These are phyloP conservation scores for Oropetium thomaeum DNA, from an alignment of 176 grass and related monocot genomes.

Conservation along the genomic window DNA sequence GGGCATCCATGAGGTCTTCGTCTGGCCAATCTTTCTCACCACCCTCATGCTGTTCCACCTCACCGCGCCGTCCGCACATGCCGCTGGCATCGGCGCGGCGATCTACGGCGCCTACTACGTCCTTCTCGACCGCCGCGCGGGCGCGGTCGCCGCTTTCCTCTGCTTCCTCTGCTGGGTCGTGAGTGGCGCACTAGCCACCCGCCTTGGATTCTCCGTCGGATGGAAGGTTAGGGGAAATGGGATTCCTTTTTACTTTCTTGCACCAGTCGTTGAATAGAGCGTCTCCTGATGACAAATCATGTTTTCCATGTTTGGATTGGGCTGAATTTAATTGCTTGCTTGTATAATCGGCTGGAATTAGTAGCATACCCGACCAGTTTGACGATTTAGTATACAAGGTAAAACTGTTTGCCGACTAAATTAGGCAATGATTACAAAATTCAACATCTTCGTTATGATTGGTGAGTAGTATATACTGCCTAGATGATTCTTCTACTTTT, in stretches of 20 bases:
- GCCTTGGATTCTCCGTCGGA: slow-evolving; percentile 53
- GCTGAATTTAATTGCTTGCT: neutral
- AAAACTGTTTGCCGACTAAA: neutral
- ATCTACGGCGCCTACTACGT: slow-evolving; percentile 62
- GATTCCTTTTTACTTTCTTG: neutral
- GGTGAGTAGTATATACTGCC: too few relatives aligned
- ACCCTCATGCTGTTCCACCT: slow-evolving; percentile 67
- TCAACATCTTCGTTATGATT: neutral
- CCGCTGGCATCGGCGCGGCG: slow-evolving; percentile 35
- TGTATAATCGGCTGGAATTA: neutral
- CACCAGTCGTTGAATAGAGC: neutral
- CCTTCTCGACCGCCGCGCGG: slow-evolving; percentile 57
- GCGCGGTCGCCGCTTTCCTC: slow-evolving; percentile 50
- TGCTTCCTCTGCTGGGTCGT: slow-evolving; percentile 62
- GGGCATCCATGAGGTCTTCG: slow-evolving; percentile 81
- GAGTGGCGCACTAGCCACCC: slow-evolving; percentile 48
- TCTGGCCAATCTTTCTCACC: slow-evolving; percentile 87
- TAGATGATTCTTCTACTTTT: too few relatives aligned
- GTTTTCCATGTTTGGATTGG: neutral
- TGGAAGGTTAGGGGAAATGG: slow-evolving; percentile 43
- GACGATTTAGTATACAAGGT: too few relatives aligned
- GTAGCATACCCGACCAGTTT: neutral
- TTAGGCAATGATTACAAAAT: neutral
- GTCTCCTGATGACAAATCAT: neutral
- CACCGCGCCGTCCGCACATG: slow-evolving; percentile 29